Evolutionary conservation across 768 basidiomycete genomes (phyloP).

Genomic region (Polyporus arcularius): DNA sequence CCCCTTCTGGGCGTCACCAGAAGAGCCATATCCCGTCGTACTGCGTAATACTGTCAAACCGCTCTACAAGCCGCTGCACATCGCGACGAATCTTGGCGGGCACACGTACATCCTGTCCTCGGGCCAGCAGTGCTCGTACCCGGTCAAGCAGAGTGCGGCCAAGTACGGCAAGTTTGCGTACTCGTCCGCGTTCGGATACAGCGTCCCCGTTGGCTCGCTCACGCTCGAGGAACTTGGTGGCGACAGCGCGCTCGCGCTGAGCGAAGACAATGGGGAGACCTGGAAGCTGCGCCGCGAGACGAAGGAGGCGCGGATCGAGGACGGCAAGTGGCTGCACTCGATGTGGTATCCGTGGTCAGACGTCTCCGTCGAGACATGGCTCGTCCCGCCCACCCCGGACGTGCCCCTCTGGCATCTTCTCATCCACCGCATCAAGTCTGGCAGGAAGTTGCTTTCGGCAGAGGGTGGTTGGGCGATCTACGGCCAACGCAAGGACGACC

Average conservation of each 20-base stretch:
- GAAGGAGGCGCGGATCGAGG: slow-evolving; percentile 57
- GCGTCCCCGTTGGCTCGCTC: slow-evolving; percentile 60
- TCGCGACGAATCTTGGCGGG: slow-evolving; percentile 59
- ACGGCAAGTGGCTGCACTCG: slow-evolving; percentile 55
- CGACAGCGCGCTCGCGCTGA: slow-evolving; percentile 70
- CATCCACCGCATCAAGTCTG: slow-evolving; percentile 61
- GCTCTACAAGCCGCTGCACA: slow-evolving; percentile 66
- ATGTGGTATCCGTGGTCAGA: slow-evolving; percentile 78
- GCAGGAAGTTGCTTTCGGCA: slow-evolving; percentile 52
- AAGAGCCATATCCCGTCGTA: slow-evolving; percentile 61
- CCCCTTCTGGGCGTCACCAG: slow-evolving; percentile 71
- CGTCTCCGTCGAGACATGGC: slow-evolving; percentile 74
- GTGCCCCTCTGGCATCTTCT: slow-evolving; percentile 71
- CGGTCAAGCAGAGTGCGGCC: slow-evolving; percentile 74
- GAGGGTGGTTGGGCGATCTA: slow-evolving; percentile 76
- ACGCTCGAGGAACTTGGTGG: slow-evolving; percentile 72
- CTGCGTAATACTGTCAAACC: slow-evolving; percentile 50
- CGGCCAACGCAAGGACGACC: slow-evolving; percentile 61
- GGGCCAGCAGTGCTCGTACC: slow-evolving; percentile 79
- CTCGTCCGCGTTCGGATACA: slow-evolving; percentile 77
- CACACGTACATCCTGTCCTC: slow-evolving; percentile 75
- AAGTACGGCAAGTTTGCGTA: slow-evolving; percentile 83
- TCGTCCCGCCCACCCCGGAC: slow-evolving; percentile 59
- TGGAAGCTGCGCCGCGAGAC: slow-evolving; percentile 72
- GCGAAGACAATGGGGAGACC: slow-evolving; percentile 68